Conservation (phyloP, 108 stramenopile genomes). For the Aureococcus anophagefferens region DNA sequence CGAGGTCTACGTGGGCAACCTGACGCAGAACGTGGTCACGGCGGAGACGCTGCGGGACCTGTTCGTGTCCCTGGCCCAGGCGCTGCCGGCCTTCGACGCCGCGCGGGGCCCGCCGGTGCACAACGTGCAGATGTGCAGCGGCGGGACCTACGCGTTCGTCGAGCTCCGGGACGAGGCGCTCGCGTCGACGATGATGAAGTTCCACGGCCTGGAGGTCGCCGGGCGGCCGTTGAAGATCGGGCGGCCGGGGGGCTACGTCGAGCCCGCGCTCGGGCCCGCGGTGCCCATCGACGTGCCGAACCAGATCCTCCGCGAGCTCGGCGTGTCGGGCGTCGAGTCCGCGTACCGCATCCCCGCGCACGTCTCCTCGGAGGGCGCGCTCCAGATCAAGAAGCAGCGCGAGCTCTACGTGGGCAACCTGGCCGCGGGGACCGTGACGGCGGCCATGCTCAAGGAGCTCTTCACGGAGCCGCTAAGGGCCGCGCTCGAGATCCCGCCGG, state of each 20-base stretch:
- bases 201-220: background rate
- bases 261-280: background rate
- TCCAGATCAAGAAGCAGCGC: background rate
- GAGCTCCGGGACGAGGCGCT: background rate
- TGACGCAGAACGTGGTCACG: background rate
- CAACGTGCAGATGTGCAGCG: background rate
- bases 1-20: background rate
- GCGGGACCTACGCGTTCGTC: background rate
- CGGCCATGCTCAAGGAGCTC: background rate
- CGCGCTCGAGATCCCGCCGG: background rate
- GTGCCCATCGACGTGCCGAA: background rate
- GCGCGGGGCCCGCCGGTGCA: background rate
- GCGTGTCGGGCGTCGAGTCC: background rate
- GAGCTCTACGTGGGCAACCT: background rate
- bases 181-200: background rate
- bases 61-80: background rate
- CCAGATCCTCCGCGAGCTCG: background rate
- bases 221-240: background rate
- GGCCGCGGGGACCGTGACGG: background rate
- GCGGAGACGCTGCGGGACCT: background rate
- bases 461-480: background rate
- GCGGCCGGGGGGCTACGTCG: background rate
- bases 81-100: background rate
- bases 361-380: background rate
- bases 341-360: background rate